A percentile compares a stretch with the other conserved stretches of the same genome.
Conservation (phyloP, 495 filamentous ascomycete species). For the Neurospora pannonica region DNA sequence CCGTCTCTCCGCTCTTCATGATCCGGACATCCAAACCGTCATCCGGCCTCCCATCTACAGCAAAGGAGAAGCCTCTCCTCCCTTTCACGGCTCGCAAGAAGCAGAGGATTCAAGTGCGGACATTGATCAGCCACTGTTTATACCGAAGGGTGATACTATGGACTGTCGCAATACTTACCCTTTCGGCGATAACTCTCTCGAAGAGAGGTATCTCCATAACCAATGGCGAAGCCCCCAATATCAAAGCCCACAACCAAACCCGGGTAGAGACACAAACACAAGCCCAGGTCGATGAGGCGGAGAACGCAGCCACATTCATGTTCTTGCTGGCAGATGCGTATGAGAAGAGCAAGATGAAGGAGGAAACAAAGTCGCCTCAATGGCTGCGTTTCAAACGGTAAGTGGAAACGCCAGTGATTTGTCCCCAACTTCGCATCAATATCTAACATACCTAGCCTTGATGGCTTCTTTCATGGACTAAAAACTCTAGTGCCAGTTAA, state of each 20-base stretch:
- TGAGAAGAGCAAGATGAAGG: conserved; percentile 4
- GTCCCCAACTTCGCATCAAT: neutral
- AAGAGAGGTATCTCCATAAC: conserved; percentile 7
- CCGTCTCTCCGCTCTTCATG: neutral
- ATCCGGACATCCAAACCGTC: conserved; percentile 7
- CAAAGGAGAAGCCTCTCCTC: conserved; percentile 12
- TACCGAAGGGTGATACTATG: conserved; percentile 36
- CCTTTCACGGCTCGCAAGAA: conserved; percentile 5
- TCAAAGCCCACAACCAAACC: neutral
- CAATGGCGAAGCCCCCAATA: conserved; percentile 2
- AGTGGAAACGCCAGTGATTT: conserved; percentile 7
- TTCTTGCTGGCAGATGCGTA: neutral
- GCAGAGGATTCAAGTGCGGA: conserved; percentile 16
- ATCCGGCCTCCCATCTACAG: conserved; percentile 7
- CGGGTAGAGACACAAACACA: neutral
- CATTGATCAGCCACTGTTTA: conserved; percentile 29
- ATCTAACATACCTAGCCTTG: conserved; percentile 34
- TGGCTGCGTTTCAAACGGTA: conserved; percentile 38
- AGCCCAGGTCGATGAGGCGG: neutral
- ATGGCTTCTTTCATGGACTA: conserved; percentile 73
- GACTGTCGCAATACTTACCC: conserved; percentile 18
- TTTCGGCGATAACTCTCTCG: conserved; percentile 22
- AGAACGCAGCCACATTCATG: neutral
- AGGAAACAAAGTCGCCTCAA: conserved; percentile 16
- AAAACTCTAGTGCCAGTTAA: conserved; percentile 52